Percentiles rank a stretch among this genome's conserved stretches.
Evolutionary conservation across 495 filamentous ascomycete genomes (phyloP).

Genomic region (Podospora didyma): DNA sequence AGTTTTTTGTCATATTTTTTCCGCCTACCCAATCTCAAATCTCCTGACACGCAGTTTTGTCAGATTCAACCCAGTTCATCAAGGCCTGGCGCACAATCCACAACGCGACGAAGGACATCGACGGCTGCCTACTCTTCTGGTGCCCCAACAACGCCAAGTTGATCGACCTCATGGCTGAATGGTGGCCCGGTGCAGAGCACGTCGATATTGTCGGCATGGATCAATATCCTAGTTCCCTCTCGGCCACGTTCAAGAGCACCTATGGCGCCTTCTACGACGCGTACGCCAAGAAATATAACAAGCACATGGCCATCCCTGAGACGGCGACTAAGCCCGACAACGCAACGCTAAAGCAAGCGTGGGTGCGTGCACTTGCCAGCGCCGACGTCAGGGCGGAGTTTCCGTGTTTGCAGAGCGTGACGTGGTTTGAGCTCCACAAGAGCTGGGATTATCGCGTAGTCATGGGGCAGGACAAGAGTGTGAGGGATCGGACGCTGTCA

Average conservation of each 20-base stretch:
- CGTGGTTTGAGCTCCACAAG: conserved; percentile 13
- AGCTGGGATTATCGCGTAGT: conserved; percentile 9
- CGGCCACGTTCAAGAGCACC: conserved; percentile 4
- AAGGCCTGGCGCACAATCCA: conserved; percentile 9
- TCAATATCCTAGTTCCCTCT: conserved; percentile 1
- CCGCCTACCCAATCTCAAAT: no score
- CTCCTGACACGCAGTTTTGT: not conserved
- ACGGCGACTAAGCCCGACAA: conserved; percentile 8
- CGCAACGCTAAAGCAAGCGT: not conserved
- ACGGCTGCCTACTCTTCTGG: conserved; percentile 9
- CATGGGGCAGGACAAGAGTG: conserved; percentile 2
- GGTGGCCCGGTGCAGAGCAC: conserved; percentile 8
- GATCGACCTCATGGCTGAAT: not conserved
- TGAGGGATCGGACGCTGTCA: not conserved
- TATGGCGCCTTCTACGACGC: conserved; percentile 10
- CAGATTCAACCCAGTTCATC: conserved; percentile 7
- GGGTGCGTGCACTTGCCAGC: conserved; percentile 9
- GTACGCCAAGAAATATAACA: conserved; percentile 4
- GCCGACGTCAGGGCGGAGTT: conserved; percentile 1
- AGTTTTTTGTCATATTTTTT: not conserved
- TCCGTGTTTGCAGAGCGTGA: conserved; percentile 10
- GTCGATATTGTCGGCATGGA: conserved; percentile 16
- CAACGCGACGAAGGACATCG: not conserved
- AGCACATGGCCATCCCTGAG: conserved; percentile 10
- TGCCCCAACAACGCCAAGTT: conserved; percentile 5